Percentiles rank a stretch among this genome's conserved stretches.
These are phyloP conservation scores for Ziziphus jujuba DNA, from an alignment of 306 rosid genomes.

Conservation along the genomic window DNA sequence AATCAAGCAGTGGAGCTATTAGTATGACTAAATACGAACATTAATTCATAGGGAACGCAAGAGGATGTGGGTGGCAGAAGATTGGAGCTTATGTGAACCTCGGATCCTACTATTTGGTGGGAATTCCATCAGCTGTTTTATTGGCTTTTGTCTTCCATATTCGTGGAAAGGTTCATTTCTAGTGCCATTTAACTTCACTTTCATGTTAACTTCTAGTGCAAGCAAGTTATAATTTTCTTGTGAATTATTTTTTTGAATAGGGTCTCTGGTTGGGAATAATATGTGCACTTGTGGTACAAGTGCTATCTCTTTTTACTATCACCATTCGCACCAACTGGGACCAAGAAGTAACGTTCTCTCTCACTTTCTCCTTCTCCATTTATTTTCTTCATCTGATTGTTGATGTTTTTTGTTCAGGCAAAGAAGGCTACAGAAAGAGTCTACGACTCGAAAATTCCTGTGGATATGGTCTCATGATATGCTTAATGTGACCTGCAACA, in stretches of 20 bases:
- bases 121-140: too few species aligned
- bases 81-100: too few species aligned
- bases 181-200: background rate
- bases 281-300: conserved; percentile 70
- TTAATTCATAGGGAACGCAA: too few species aligned
- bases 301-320: conserved; percentile 35
- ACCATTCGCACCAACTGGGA: conserved; percentile 67
- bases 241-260: conserved; percentile 23
- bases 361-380: background rate
- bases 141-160: conserved; percentile 57
- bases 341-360: conserved; percentile 42
- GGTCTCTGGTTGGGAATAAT: conserved; percentile 81
- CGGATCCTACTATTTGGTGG: too few species aligned
- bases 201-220: too few species aligned
- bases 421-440: conserved; percentile 56
- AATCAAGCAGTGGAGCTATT: too few species aligned
- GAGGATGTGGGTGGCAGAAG: too few species aligned
- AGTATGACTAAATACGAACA: too few species aligned
- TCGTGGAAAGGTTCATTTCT: conserved; percentile 62
- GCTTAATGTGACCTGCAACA: too few species aligned
- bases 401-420: too few species aligned
- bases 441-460: conserved; percentile 26
- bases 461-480: too few species aligned
- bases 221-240: too few species aligned
- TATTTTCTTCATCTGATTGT: background rate